Evolutionary conservation across 495 filamentous ascomycete genomes (phyloP), one percentile per base, ranked within the genome.

Genomic region (Neurospora intermedia): DNA sequence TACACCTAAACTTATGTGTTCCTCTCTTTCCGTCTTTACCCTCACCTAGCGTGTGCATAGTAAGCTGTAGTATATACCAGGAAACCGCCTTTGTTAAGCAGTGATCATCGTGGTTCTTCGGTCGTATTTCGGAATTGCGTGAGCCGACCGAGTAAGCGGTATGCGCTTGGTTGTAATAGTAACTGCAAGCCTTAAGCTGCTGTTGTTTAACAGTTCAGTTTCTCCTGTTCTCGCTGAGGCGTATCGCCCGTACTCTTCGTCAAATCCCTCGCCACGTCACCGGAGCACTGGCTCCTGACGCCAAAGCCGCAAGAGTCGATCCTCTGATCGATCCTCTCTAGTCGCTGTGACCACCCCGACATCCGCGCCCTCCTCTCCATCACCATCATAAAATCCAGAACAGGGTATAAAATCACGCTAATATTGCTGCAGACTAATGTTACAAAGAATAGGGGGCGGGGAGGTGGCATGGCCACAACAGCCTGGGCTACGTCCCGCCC

Each of bases 401-500:
- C 27, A 35, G 27, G 27, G 54, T 62, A 62, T 62, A 62, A 62
- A 62, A 62, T 27, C 35, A 62, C 54, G 54, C 54, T 35, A 62
- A 62, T 16, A 62, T 62, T 62, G 54, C 6, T 62, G 54, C 54
- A 62, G 11, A 35, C 54, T 66, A 66, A 66, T 66, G 15, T 31
- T 66, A 66, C 54, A 66, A 66, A 38, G 54, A 66, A 66, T 7
- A 1, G 23, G 15, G 31, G 54, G 54, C 8, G 1, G 27, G 54
- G 54, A 16, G 13, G 54, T 35, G 54, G 54, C 54, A 66, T 38
- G 11, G 54, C 54, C 54, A 66, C 54, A 38, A 16, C 27, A 18
- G 20, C 39, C 20, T 4, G 7, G 43, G 43, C 62, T 74, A 78
- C 5, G 76, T 75, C 38, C 75, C 76, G 0, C 76, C 75, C 41